Evolutionary conservation across 306 rosid genomes (phyloP), one percentile per base, ranked within the genome.

Genomic region (Cucurbita maxima): DNA sequence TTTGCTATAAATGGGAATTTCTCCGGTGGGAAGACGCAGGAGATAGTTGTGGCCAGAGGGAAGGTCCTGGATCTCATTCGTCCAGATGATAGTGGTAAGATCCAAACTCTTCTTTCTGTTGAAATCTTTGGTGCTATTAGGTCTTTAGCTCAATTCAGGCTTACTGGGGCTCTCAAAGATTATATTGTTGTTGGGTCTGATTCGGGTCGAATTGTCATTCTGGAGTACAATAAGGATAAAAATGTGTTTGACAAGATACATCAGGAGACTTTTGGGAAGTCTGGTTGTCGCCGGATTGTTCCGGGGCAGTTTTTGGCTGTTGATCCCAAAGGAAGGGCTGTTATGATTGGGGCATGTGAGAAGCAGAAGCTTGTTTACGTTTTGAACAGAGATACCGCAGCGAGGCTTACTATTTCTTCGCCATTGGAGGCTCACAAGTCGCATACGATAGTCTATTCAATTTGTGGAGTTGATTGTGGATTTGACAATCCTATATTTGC

Each of bases 301-400:
- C 97, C 97, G 14, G 99, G 99, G 9, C 96, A 94, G 79, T 91
- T 86, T 76, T 79, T 94, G 70, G 96, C 97, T 41, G 72, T 89
- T 56, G 99, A 94, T 79, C 99, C 96, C 57, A 91, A 91, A 77
- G 99, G 99, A 47, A 82, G 99, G 79, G 99, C 99, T 14, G 96
- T 87, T 57, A 91, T 94, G 97, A 79, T 91, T 67, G 99, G 99
- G 51, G 97, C 99, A 7, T 91, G 95, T 70, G 99, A 91, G 80
- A 94, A 94, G 73, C 97, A 94, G 81, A 94, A 94, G 78, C 96
- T 94, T 16, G 97, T 94, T 72, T 91, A 94, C 56, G 96, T 91
- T 6, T 86, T 94, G 87, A 91, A 94, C 58, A 86, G 99, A 67
- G 97, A 94, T 61, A 89, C 97, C 1, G 88, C 90, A 18, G 97